A percentile compares a stretch with the other conserved stretches of the same genome.
Evolutionary conservation across 805 yeast genomes (phyloP).

Genomic region (Metschnikowia vanudenii): DNA sequence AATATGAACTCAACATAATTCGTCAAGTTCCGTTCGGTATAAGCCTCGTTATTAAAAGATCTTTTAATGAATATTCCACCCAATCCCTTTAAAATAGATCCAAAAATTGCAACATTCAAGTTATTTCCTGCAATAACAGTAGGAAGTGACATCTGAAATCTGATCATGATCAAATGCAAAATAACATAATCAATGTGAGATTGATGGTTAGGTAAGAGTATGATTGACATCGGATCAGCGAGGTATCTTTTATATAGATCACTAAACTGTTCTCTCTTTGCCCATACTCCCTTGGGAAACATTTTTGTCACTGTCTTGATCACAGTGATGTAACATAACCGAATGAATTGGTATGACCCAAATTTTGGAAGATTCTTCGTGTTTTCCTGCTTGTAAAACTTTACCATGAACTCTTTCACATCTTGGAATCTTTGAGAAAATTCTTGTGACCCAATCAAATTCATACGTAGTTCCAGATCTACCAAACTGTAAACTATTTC

Average conservation of each 20-base stretch:
- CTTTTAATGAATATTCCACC: conserved; percentile 63
- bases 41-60: conserved; percentile 41
- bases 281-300: conserved; percentile 46
- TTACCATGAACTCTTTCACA: conserved; percentile 40
- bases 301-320: conserved; percentile 32
- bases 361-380: conserved; percentile 37
- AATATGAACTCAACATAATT: conserved; percentile 50
- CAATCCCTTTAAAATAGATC: conserved; percentile 44
- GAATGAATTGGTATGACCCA: conserved; percentile 26
- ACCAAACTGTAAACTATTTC: conserved; percentile 35
- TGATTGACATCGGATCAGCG: conserved; percentile 42
- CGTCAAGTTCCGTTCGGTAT: conserved; percentile 47
- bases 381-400: conserved; percentile 36
- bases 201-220: conserved; percentile 60
- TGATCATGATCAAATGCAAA: conserved; percentile 50
- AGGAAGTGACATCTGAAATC: conserved; percentile 55
- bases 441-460: conserved; percentile 35
- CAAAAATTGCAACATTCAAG: conserved; percentile 56
- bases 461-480: conserved; percentile 38
- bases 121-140: conserved; percentile 66
- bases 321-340: conserved; percentile 39
- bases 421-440: conserved; percentile 32
- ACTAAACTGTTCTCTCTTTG: conserved; percentile 30
- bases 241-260: conserved; percentile 31
- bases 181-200: conserved; percentile 62